A percentile compares a stretch with the other conserved stretches of the same genome.
Evolutionary conservation across 106 monocot species (phyloP).

Genomic region (Allium sativum): DNA sequence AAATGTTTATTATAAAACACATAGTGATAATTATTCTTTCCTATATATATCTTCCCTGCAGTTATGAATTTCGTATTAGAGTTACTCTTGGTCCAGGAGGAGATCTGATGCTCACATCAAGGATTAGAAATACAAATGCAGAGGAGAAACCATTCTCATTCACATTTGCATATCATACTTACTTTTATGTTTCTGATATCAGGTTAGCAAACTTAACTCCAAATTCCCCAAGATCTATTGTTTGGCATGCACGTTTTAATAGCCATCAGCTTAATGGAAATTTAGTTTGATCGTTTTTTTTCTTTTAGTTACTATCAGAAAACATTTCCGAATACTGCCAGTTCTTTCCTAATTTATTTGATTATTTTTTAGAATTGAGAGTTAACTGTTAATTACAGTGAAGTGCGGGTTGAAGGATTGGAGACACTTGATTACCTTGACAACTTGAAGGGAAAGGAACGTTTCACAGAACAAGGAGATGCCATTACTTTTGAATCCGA

Average conservation of each 20-base stretch:
- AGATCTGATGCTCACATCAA: slow-evolving; percentile 69
- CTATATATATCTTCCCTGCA: slow-evolving; percentile 22
- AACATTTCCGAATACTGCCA: background rate
- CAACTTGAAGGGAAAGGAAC: slow-evolving; percentile 44
- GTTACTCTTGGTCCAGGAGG: slow-evolving; percentile 51
- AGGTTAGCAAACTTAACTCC: slow-evolving; percentile 28
- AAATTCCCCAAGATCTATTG: background rate
- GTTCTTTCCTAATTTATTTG: slow-evolving; percentile 1
- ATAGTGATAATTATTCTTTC: too few relatives aligned
- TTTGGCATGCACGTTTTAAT: background rate
- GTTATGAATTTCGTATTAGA: slow-evolving; percentile 64
- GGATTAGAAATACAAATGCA: slow-evolving; percentile 60
- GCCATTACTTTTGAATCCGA: slow-evolving; percentile 84
- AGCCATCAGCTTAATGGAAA: background rate
- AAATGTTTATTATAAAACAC: too few relatives aligned
- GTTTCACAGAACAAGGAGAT: slow-evolving; percentile 81
- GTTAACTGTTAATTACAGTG: slow-evolving; percentile 27
- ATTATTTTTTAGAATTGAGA: background rate
- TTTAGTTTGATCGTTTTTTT: background rate
- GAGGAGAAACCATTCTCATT: slow-evolving; percentile 68
- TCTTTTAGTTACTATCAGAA: background rate
- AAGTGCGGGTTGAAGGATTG: slow-evolving; percentile 83
- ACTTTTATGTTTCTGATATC: slow-evolving; percentile 72
- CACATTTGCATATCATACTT: slow-evolving; percentile 64
- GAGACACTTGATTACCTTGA: slow-evolving; percentile 86